Evolutionary conservation across 345 rosid species (phyloP).

Genomic region (Atalantia buxifolia): DNA sequence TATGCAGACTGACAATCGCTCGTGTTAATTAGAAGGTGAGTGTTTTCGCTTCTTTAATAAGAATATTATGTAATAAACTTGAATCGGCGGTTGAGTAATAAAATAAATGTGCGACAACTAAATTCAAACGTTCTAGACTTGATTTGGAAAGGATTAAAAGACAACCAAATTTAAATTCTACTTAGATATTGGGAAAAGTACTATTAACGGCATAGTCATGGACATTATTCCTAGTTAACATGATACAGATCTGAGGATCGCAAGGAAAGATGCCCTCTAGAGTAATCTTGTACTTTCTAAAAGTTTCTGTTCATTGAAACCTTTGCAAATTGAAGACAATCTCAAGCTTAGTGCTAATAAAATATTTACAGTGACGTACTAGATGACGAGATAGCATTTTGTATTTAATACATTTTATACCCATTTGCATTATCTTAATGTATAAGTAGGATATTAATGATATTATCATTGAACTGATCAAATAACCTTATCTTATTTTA

Average conservation of each 20-base stretch:
- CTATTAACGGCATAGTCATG: too few relatives aligned
- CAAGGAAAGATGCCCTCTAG: not conserved
- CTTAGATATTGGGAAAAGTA: not conserved
- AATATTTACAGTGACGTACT: conserved; percentile 37
- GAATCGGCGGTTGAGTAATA: too few relatives aligned
- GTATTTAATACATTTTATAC: not conserved
- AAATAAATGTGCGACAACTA: not conserved
- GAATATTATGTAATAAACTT: not conserved
- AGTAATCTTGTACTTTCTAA: not conserved
- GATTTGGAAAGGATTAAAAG: not conserved
- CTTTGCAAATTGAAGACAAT: not conserved
- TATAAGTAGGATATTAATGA: not conserved
- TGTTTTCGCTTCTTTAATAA: not conserved
- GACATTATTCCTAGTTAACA: not conserved
- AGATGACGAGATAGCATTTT: conserved; percentile 35
- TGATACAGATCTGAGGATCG: not conserved
- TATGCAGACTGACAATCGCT: too few relatives aligned
- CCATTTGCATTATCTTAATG: conserved; percentile 12
- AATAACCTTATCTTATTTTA: not conserved
- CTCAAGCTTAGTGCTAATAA: conserved; percentile 5
- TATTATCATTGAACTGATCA: conserved; percentile 23
- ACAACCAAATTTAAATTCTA: not conserved
- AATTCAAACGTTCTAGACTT: not conserved
- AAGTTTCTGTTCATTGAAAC: not conserved
- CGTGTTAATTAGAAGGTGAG: not conserved